Base-by-base conservation (phyloP, 352 stramenopile genomes). In the Poterioochromonas sp. region DNA sequence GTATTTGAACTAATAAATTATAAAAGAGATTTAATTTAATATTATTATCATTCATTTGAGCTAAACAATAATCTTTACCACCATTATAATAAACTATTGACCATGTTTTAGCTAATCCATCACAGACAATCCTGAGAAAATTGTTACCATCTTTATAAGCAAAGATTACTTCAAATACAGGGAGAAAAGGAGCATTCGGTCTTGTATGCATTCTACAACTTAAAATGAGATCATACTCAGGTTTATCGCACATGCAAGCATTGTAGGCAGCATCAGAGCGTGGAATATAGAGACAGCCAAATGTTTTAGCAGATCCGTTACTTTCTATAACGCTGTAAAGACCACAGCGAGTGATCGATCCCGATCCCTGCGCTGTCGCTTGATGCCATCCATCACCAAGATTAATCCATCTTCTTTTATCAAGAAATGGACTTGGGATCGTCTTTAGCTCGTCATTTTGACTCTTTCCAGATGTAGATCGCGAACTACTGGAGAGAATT, bases 311-410 rank as follows among this genome's bases (percentile, higher is more conserved):
- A 11, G 26, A 43, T n/a, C n/a, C n/a, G 12, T 5, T 20, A 43
- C 60, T 69, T 43, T 69, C 60, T 26, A 69, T 12, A 20, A 69
- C 35, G 26, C 35, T 69, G 26, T 69, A 32, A 18, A 69, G 32
- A 44, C 60, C 60, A 43, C 22, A 69, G 1, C 60, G 3, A 26
- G 3, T 43, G 11, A 44, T 44, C 8, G 32, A 44, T n/a, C 60
- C 60, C 41, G 60, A 29, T 40, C 60, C 60, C 20, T 20, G 8
- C 1, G 34, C 2, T 32, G 60, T 69, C 3, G 26, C 60, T 43
- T 69, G 60, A 69, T 43, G 41, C 60, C 60, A 69, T 43, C 60
- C 60, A 26, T 41, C 60, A 8, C 60, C 53, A n/a, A n/a, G n/a
- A n/a, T n/a, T n/a, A n/a, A n/a, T n/a, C n/a, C n/a, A n/a, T n/a